These are phyloP conservation scores for Strobilomyces echinocephalus DNA, from an alignment of 768 basidiomycete genomes.

Conservation along the genomic window DNA sequence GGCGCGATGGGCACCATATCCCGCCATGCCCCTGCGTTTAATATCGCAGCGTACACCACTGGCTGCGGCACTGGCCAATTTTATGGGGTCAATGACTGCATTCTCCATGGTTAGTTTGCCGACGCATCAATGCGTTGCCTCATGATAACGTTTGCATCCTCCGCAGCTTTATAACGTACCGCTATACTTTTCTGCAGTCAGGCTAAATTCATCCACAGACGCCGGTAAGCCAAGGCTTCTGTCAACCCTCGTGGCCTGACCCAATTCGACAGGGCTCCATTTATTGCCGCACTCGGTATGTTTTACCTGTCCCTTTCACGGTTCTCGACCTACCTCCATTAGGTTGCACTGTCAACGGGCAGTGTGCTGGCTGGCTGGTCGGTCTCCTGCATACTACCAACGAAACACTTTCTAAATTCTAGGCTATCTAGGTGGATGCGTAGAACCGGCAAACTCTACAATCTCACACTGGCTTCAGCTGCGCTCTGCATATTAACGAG, in stretches of 20 bases:
- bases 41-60: slow-evolving; percentile 76
- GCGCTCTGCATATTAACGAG: slow-evolving; percentile 55
- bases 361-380: slow-evolving; percentile 87
- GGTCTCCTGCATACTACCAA: slow-evolving; percentile 22
- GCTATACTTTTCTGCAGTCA: slow-evolving; percentile 83
- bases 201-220: slow-evolving; percentile 58
- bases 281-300: slow-evolving; percentile 86
- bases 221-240: slow-evolving; percentile 52
- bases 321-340: slow-evolving; percentile 16
- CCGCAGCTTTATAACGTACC: slow-evolving; percentile 79
- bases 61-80: slow-evolving; percentile 74
- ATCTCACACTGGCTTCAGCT: slow-evolving; percentile 64
- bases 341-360: slow-evolving; percentile 79
- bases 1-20: slow-evolving; percentile 70
- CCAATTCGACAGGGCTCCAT: slow-evolving; percentile 58
- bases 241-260: slow-evolving; percentile 6
- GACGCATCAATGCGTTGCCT: background rate
- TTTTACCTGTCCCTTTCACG: slow-evolving; percentile 1
- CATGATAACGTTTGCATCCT: slow-evolving; percentile 3
- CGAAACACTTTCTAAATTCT: slow-evolving; percentile 3
- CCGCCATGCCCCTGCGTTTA: slow-evolving; percentile 85
- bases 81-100: slow-evolving; percentile 70
- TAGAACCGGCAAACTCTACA: slow-evolving; percentile 80
- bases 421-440: slow-evolving; percentile 65
- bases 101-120: slow-evolving; percentile 63